Conservation (phyloP, 2,329 filamentous ascomycete genomes). For the Penicillium sp. region DNA sequence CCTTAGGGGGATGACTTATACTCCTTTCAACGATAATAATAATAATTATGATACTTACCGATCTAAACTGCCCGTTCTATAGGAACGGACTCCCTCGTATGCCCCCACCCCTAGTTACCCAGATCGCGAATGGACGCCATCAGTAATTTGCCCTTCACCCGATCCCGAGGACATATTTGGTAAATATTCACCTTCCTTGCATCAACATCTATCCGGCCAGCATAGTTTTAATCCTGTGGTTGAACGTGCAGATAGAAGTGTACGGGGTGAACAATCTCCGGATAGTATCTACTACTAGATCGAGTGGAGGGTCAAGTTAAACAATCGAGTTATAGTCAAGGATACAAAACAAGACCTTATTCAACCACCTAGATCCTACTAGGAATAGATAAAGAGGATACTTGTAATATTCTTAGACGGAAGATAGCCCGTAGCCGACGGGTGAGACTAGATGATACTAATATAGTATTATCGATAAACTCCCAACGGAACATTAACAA, state of each 20-base stretch:
- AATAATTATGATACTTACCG: no score
- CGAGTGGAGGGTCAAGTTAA: constrained; percentile 14
- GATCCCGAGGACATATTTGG: not conserved
- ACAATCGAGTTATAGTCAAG: constrained; percentile 19
- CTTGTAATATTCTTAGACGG: constrained; percentile 14
- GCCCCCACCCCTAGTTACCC: no score
- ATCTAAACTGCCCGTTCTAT: no score
- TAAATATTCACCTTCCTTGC: not conserved
- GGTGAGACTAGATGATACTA: constrained; percentile 24
- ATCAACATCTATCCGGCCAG: not conserved
- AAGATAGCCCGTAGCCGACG: constrained; percentile 21
- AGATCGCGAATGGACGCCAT: no score
- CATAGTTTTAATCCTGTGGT: not conserved
- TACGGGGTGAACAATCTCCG: constrained; percentile 2
- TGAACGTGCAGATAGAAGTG: constrained; percentile 1
- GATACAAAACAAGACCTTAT: constrained; percentile 23
- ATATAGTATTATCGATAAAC: constrained; percentile 22
- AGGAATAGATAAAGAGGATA: constrained; percentile 17
- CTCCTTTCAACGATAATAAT: no score
- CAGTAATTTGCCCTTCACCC: no score
- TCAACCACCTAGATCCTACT: constrained; percentile 15
- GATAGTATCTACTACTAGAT: constrained; percentile 13
- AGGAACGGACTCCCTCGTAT: no score
- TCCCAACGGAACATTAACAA: constrained; percentile 22
- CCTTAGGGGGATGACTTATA: no score